phyloP scores from a whole-genome alignment of 306 rosid genomes.

The Fragaria ananassa region DNA sequence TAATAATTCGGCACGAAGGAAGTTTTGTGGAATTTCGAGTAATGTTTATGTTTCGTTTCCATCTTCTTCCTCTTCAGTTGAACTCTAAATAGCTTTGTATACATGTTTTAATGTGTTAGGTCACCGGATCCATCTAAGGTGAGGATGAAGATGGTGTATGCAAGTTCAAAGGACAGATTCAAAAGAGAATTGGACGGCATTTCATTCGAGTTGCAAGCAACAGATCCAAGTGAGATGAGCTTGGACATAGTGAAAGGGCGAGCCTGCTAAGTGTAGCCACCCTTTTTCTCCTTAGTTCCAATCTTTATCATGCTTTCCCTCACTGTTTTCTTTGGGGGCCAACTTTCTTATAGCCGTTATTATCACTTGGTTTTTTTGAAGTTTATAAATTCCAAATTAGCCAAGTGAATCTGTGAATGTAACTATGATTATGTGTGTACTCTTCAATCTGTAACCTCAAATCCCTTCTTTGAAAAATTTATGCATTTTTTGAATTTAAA shows the following conservation, averaged over 20 bases:
- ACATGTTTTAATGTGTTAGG: slow-evolving; percentile 36
- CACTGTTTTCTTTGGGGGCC: slow-evolving; percentile 19
- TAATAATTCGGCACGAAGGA: neutral
- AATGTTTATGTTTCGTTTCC: neutral
- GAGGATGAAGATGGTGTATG: slow-evolving; percentile 95
- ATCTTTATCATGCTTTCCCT: slow-evolving; percentile 14
- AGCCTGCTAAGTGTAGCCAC: slow-evolving; percentile 35
- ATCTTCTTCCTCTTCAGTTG: neutral
- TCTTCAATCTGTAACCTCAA: slow-evolving; percentile 10
- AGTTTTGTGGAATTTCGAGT: neutral
- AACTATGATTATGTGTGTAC: slow-evolving; percentile 2
- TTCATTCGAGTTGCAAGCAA: slow-evolving; percentile 82
- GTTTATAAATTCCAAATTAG: neutral
- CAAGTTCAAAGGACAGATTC: slow-evolving; percentile 92
- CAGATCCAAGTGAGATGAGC: slow-evolving; percentile 96
- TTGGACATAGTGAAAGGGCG: slow-evolving; percentile 73
- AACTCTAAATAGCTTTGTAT: neutral
- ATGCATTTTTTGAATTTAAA: neutral
- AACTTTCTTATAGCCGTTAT: slow-evolving; percentile 2
- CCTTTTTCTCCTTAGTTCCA: slow-evolving; percentile 4
- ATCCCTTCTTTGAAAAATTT: neutral
- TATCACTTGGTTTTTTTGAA: neutral
- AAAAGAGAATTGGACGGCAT: slow-evolving; percentile 86
- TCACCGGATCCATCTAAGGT: slow-evolving; percentile 73
- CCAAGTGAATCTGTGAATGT: slow-evolving; percentile 19